Conservation (phyloP, 495 filamentous ascomycete species). For the Oidiodendron maius region DNA sequence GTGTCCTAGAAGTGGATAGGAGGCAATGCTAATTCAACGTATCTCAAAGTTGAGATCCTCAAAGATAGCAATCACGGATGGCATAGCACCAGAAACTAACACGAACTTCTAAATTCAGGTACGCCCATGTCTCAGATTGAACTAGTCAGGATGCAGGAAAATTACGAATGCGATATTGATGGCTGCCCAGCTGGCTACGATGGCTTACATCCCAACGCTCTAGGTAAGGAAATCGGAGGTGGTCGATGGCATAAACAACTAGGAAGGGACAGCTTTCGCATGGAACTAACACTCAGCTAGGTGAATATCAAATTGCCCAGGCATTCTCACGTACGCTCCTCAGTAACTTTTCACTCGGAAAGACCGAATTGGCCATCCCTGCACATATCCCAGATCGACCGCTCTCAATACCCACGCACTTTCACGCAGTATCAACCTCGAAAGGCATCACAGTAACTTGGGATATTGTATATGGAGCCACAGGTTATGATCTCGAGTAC, state of each 20-base stretch:
- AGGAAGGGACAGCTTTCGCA: too few species aligned
- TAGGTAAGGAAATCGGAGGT: constrained; percentile 28
- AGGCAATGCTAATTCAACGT: too few species aligned
- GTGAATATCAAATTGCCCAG: constrained; percentile 5
- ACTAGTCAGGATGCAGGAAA: neutral
- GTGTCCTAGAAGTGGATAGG: too few species aligned
- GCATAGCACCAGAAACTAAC: too few species aligned
- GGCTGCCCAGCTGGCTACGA: constrained; percentile 26
- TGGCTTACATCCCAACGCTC: constrained; percentile 31
- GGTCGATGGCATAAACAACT: too few species aligned
- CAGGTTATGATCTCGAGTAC: neutral
- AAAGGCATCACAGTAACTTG: neutral
- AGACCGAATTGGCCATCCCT: neutral
- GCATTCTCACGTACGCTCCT: constrained; percentile 3
- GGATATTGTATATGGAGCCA: neutral
- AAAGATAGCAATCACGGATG: too few species aligned
- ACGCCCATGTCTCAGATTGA: constrained; percentile 17
- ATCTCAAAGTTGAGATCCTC: neutral
- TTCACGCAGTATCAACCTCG: neutral
- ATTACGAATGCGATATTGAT: neutral
- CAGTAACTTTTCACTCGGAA: neutral
- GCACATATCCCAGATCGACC: neutral
- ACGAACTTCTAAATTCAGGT: too few species aligned
- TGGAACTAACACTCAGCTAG: neutral
- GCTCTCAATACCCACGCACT: neutral